Conservation (phyloP, 495 filamentous ascomycete species). For the Amniculicola lignicola region DNA sequence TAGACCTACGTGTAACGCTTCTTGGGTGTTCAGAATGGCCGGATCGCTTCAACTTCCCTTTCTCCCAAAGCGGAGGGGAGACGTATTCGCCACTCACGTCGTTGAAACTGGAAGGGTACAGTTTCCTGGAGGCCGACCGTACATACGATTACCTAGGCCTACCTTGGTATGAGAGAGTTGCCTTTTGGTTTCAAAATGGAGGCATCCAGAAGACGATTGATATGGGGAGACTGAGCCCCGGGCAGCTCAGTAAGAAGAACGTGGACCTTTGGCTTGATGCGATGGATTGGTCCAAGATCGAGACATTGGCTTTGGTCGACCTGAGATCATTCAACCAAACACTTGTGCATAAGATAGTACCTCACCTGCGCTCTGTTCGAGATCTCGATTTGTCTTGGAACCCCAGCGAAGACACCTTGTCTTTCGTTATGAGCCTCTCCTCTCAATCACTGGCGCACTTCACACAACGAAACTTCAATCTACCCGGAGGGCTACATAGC, state of each 20-base stretch:
- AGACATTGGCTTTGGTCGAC: not conserved
- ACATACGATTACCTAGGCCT: not conserved
- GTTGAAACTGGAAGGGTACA: not conserved
- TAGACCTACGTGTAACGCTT: not conserved
- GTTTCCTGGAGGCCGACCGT: not conserved
- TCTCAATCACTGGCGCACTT: not conserved
- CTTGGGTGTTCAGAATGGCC: not conserved
- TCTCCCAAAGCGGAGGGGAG: not conserved
- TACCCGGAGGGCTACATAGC: not conserved
- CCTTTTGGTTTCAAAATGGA: not conserved
- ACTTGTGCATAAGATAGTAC: not conserved
- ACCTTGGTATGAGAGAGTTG: not conserved
- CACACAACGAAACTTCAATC: not conserved
- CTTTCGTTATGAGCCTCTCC: not conserved
- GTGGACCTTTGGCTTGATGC: constrained; percentile 15
- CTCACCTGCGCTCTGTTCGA: not conserved
- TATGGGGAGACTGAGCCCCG: not conserved
- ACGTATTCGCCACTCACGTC: not conserved
- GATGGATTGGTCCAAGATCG: constrained; percentile 11
- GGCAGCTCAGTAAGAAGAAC: not conserved
- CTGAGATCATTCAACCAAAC: not conserved
- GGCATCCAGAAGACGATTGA: not conserved
- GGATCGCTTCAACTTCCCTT: constrained; percentile 3
- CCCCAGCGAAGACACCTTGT: not conserved
- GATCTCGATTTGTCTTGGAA: not conserved